A percentile compares a stretch with the other conserved stretches of the same genome.
These are phyloP conservation scores for Aspergillus unguis DNA, from an alignment of 2,329 filamentous ascomycete genomes.

Conservation along the genomic window DNA sequence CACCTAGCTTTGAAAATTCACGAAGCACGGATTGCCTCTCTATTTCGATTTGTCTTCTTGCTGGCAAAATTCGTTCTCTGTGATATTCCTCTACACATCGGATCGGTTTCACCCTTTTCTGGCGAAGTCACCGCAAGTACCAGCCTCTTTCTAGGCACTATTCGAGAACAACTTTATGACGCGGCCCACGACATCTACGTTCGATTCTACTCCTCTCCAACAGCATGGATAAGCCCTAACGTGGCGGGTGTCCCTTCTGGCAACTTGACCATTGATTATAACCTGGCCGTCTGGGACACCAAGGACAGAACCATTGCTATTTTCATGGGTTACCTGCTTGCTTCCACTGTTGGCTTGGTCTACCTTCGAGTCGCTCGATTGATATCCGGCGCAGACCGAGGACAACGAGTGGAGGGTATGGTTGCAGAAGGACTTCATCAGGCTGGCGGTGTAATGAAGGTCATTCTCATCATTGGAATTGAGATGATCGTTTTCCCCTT, in stretches of 20 bases:
- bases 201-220: constrained; percentile 23
- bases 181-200: constrained; percentile 19
- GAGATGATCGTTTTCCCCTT: constrained; percentile 98
- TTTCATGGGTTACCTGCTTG: constrained; percentile 72
- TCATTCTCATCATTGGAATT: constrained; percentile 96
- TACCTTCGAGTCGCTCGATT: constrained; percentile 74
- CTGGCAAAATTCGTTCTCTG: constrained; percentile 43
- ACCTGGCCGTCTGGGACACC: constrained; percentile 64
- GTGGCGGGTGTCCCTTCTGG: constrained; percentile 18
- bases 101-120: constrained; percentile 24
- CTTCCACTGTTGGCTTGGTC: constrained; percentile 69
- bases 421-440: constrained; percentile 78
- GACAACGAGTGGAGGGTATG: constrained; percentile 65
- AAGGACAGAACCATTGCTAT: constrained; percentile 72
- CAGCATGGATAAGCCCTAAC: constrained; percentile 28
- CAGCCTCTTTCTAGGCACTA: constrained; percentile 11
- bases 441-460: constrained; percentile 94
- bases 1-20: constrained; percentile 65
- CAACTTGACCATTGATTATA: constrained; percentile 48
- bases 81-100: constrained; percentile 35
- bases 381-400: constrained; percentile 57
- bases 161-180: constrained; percentile 21
- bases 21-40: constrained; percentile 51
- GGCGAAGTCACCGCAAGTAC: constrained; percentile 20
- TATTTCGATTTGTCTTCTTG: constrained; percentile 41